phyloP scores from a whole-genome alignment of 345 rosid species.

The Mallotus nudiflorus region DNA sequence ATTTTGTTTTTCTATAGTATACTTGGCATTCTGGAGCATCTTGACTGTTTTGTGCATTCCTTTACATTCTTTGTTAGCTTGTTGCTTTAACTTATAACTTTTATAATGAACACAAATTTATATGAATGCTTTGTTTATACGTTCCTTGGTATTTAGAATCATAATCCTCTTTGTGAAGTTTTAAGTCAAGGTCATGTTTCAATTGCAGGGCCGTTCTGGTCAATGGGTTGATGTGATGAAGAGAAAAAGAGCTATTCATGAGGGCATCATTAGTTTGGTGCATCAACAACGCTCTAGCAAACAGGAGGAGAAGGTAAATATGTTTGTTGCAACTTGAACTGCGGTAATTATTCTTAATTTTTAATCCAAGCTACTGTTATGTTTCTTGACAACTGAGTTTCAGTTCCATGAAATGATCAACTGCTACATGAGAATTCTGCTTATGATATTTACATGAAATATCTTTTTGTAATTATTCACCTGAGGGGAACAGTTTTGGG shows the following conservation, averaged over 20 bases:
- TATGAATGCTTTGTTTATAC: not conserved
- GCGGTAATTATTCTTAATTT: not conserved
- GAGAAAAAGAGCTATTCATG: constrained; percentile 81
- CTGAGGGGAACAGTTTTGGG: not conserved
- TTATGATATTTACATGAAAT: not conserved
- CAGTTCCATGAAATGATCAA: not conserved
- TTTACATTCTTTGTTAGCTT: not conserved
- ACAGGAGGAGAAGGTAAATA: constrained; percentile 52
- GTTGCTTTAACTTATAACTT: not conserved
- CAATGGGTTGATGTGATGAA: constrained; percentile 97
- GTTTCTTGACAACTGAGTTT: not conserved
- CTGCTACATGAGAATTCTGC: not conserved
- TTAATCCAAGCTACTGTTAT: not conserved
- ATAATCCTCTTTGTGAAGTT: not conserved
- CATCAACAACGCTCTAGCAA: constrained; percentile 56
- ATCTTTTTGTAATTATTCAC: not conserved
- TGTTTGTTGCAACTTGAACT: constrained; percentile 4
- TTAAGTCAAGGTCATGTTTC: constrained; percentile 20
- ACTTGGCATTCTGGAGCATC: not conserved
- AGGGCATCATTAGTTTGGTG: constrained; percentile 63
- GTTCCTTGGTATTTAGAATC: not conserved
- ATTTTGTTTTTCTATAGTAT: not conserved
- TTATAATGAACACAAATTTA: not conserved
- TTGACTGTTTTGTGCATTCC: not conserved
- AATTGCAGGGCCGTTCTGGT: constrained; percentile 57